Evolutionary conservation across 2,329 filamentous ascomycete species (phyloP).

Genomic region (Botrytis elliptica): DNA sequence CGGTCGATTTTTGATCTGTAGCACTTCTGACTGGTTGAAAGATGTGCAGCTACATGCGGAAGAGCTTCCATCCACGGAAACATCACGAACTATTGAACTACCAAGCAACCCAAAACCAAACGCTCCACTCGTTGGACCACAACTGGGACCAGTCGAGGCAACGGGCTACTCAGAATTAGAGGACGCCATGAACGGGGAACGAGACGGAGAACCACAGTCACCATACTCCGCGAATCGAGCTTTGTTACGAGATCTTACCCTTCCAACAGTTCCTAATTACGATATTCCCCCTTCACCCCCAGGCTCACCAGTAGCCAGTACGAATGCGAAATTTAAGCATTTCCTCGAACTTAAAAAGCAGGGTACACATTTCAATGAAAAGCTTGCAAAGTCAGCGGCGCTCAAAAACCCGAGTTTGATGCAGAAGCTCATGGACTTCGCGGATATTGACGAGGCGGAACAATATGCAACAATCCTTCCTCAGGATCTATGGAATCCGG

Average conservation of each 20-base stretch:
- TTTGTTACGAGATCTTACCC: constrained; percentile 67
- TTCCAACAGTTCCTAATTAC: constrained; percentile 70
- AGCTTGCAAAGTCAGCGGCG: constrained; percentile 64
- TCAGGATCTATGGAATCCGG: constrained; percentile 57
- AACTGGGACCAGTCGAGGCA: constrained; percentile 34
- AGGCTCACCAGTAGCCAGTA: constrained; percentile 51
- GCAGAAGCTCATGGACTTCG: constrained; percentile 71
- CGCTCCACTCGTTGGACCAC: constrained; percentile 34
- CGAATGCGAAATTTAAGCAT: constrained; percentile 67
- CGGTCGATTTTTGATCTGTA: neutral
- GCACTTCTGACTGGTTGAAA: constrained; percentile 25
- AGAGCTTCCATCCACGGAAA: neutral
- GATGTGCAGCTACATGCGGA: constrained; percentile 26
- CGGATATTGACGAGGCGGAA: constrained; percentile 52
- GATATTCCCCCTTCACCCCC: constrained; percentile 73
- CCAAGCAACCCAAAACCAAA: constrained; percentile 20
- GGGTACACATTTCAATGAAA: constrained; percentile 75
- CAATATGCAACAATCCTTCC: constrained; percentile 66
- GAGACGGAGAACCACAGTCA: constrained; percentile 46
- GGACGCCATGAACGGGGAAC: constrained; percentile 28
- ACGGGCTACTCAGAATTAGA: constrained; percentile 8
- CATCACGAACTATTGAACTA: neutral
- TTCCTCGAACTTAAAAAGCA: constrained; percentile 77
- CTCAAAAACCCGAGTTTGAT: constrained; percentile 71
- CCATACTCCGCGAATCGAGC: constrained; percentile 67